Evolutionary conservation across 345 rosid species (phyloP), one percentile per base, ranked within the genome.

Genomic region (Orychophragmus violaceus): DNA sequence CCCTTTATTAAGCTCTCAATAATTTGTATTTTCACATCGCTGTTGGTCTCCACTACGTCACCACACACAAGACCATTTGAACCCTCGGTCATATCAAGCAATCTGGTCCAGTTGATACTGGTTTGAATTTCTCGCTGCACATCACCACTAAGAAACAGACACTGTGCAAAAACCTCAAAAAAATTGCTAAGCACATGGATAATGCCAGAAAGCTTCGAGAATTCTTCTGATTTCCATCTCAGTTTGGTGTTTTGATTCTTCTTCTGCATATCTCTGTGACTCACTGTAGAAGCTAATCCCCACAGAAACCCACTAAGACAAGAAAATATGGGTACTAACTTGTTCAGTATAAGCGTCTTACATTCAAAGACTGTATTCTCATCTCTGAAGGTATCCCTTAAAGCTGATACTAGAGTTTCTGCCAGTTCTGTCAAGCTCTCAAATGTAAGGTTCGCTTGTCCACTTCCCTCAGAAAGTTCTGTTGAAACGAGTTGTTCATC

Each of bases 271-370:
- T 71, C 81, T 39, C 53, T 59, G 32, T 72, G 74, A 66, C 78
- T 72, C 65, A 75, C 60, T 27, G 83, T 82, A 60, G 86, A 85
- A 73, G 90, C 82, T 59, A 88, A 63, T 74, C 97, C 99, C 93
- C 96, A 94, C 68, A 94, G 54, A 70, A 80, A 85, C 56, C 97
- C 97, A 77, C 83, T 69, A 54, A 88, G 68, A 77, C 95, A 88
- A 66, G 93, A 82, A 69, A 84, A 41, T 8, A 74, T 37, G 45
- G 79, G 78, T 58, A 86, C 79, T 69, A 83, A 63, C 69, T 78
- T 80, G 75, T 73, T 73, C 73, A 81, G 64, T 71, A 77, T 63
- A 25, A 74, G 68, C 55, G 62, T 76, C 71, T 81, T 25, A 22
- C 52, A 46, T 56, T 64, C 66, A 71, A 59, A 46, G 24, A 79